phyloP scores from a whole-genome alignment of 129 eudicot species.

The Silybum marianum region DNA sequence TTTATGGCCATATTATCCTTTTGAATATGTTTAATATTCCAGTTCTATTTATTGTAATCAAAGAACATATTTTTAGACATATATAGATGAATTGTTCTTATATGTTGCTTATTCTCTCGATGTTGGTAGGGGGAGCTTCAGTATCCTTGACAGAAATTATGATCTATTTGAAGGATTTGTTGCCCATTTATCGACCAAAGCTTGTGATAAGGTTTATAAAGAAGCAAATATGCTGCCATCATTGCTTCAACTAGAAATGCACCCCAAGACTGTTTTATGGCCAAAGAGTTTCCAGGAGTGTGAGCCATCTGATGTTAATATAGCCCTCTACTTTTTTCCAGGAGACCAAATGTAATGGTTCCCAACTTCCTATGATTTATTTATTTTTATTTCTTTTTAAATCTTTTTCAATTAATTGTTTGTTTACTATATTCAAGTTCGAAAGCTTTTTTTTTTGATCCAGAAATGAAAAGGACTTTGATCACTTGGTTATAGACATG shows the following conservation, averaged over 20 bases:
- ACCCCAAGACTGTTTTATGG: slow-evolving; percentile 46
- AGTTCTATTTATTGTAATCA: background rate
- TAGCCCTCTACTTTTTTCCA: slow-evolving; percentile 60
- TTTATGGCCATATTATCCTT: background rate
- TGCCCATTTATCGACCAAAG: slow-evolving; percentile 56
- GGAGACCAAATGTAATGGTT: slow-evolving; percentile 35
- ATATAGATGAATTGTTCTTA: background rate
- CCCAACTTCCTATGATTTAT: background rate
- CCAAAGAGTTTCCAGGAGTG: slow-evolving; percentile 47
- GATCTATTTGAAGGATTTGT: slow-evolving; percentile 40
- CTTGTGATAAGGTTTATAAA: slow-evolving; percentile 41
- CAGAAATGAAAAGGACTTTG: slow-evolving; percentile 42
- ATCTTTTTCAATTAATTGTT: background rate
- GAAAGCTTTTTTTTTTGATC: background rate
- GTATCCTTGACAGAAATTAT: slow-evolving; percentile 15
- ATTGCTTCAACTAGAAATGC: slow-evolving; percentile 44
- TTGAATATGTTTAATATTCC: background rate
- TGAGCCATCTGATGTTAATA: slow-evolving; percentile 43
- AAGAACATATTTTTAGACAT: background rate
- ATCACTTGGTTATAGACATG: slow-evolving; percentile 53
- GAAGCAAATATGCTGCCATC: slow-evolving; percentile 48
- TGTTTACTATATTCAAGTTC: background rate
- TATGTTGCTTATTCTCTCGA: background rate
- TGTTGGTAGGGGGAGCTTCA: slow-evolving; percentile 49
- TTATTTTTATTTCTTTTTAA: background rate